These are phyloP conservation scores for Pythium rishiriense DNA, from an alignment of 352 stramenopile species.

Conservation along the genomic window DNA sequence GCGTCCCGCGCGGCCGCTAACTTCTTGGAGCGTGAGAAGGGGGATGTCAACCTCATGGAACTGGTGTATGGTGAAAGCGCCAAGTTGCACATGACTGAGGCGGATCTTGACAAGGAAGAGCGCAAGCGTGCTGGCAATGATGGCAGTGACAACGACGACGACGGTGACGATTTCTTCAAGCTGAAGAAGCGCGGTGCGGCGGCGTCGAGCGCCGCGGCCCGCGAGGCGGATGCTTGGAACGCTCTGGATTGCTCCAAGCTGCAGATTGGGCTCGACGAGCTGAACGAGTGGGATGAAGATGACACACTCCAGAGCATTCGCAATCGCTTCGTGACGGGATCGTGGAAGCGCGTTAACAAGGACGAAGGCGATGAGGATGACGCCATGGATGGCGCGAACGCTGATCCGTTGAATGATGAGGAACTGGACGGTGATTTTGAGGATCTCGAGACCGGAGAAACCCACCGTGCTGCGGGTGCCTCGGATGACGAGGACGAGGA, in stretches of 20 bases:
- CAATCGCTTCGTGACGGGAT: conserved; percentile 97
- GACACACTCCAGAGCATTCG: conserved; percentile 81
- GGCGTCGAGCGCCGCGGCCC: conserved; percentile 28
- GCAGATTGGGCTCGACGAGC: conserved; percentile 61
- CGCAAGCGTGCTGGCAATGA: conserved; percentile 34
- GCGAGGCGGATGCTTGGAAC: conserved; percentile 71
- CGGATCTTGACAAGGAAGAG: conserved; percentile 60
- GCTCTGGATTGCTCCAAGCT: conserved; percentile 82
- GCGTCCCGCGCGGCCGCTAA: conserved; percentile 80
- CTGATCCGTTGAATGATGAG: conserved; percentile 79
- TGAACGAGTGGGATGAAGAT: conserved; percentile 74
- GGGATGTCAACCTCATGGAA: conserved; percentile 90
- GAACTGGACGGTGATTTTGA: conserved; percentile 96
- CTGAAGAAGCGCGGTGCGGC: conserved; percentile 52
- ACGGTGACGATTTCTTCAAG: conserved; percentile 78
- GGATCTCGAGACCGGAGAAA: conserved; percentile 95
- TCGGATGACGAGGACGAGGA: conserved; percentile 34
- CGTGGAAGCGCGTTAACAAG: conserved; percentile 85
- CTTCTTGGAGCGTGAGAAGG: conserved; percentile 82
- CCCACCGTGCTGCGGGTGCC: conserved; percentile 28
- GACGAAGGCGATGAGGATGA: conserved; percentile 53
- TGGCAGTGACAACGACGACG: conserved; percentile 37
- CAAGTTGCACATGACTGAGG: conserved; percentile 83
- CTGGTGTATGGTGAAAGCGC: conserved; percentile 87
- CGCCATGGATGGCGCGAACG: conserved; percentile 41